Conservation (phyloP, 2,329 filamentous ascomycete genomes). For the Tolypocladium tundrense region DNA sequence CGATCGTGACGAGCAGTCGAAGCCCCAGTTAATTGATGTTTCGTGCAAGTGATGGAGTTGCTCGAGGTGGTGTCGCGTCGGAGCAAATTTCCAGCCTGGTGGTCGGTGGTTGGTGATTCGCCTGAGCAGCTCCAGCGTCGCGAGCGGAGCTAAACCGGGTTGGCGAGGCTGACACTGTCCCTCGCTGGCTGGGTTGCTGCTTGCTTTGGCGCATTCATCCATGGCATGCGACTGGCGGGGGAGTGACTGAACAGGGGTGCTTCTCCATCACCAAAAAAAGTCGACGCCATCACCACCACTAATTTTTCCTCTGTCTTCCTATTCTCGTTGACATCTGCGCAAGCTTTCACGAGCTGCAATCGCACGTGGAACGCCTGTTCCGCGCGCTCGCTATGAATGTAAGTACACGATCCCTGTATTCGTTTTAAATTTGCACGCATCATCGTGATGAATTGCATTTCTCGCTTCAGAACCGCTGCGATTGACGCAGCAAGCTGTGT, state of each 20-base stretch:
- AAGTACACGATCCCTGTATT: constrained; percentile 13
- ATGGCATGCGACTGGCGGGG: background rate
- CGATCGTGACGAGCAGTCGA: constrained; percentile 1
- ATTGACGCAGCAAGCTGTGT: constrained; percentile 34
- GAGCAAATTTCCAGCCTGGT: constrained; percentile 2
- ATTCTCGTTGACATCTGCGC: background rate
- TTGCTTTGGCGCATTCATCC: background rate
- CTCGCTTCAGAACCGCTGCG: constrained; percentile 41
- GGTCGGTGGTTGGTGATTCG: background rate
- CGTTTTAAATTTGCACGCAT: background rate
- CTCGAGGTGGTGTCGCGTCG: background rate
- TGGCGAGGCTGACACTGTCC: background rate
- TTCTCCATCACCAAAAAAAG: background rate
- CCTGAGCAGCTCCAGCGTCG: background rate
- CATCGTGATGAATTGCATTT: constrained; percentile 31
- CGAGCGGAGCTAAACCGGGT: background rate
- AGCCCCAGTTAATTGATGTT: background rate
- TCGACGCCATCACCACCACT: background rate
- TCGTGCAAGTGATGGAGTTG: background rate
- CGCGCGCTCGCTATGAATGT: constrained; percentile 24
- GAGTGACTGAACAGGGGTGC: background rate
- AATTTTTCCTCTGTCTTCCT: background rate
- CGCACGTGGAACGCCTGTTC: constrained; percentile 1
- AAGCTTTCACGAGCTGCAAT: background rate
- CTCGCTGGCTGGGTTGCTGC: background rate